Evolutionary conservation across 768 basidiomycete genomes (phyloP).

Genomic region (Cystobasidium tubakii): DNA sequence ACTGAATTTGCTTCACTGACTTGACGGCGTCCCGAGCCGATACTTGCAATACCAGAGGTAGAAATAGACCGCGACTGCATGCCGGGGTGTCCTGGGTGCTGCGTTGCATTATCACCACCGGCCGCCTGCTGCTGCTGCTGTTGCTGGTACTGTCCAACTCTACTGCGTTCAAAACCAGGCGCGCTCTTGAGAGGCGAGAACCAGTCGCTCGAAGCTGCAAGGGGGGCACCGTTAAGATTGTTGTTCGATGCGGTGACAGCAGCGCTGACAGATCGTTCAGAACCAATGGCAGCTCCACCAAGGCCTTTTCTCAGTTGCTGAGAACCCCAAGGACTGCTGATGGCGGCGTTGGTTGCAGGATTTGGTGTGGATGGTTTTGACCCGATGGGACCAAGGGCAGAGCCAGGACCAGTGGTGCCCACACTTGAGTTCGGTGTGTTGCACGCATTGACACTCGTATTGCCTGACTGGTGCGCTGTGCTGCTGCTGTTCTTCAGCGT

Average conservation of each 20-base stretch:
- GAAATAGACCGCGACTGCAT: constrained; percentile 9
- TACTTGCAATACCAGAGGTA: constrained; percentile 24
- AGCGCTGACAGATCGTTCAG: neutral
- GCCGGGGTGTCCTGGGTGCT: neutral
- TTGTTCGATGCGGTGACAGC: neutral
- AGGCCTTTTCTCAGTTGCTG: neutral
- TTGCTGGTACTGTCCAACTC: constrained; percentile 17
- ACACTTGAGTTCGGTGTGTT: neutral
- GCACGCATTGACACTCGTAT: neutral
- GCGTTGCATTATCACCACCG: neutral
- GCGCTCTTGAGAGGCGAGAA: constrained; percentile 17
- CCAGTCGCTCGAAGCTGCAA: constrained; percentile 7
- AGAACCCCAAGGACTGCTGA: neutral
- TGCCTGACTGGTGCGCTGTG: neutral
- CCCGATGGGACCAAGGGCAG: neutral
- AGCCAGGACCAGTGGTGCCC: neutral
- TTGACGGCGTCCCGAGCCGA: constrained; percentile 18
- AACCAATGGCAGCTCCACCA: constrained; percentile 1
- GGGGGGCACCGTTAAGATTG: neutral
- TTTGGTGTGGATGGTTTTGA: constrained; percentile 1
- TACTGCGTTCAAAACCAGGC: constrained; percentile 7
- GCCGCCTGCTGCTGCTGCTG: constrained; percentile 4
- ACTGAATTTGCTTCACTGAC: constrained; percentile 29
- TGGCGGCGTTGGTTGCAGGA: neutral
- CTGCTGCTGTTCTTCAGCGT: neutral